Base-by-base conservation (phyloP, 2,329 filamentous ascomycete genomes). In the Aspergillus japonicus region DNA sequence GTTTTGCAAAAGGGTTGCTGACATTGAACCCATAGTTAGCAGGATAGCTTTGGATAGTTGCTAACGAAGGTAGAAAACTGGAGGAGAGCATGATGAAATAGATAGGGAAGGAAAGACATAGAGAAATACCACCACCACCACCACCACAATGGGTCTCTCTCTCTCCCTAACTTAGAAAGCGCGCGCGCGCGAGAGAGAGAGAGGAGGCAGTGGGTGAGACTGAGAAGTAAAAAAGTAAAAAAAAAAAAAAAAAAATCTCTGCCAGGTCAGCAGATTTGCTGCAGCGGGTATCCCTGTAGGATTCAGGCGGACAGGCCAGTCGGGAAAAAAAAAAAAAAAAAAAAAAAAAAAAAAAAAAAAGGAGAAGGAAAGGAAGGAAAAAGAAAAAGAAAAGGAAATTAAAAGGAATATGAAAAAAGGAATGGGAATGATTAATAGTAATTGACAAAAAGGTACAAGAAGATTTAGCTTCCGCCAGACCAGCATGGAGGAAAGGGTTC, bases 1-100 rank as follows among this genome's bases (percentile, higher is more conserved):
- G 60, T 62, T 77, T 57, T 72, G 77, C 61, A 71, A 70, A 59
- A 74, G 64, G 56, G 74, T 72, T 72, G 71, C 59, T 67, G 58
- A 61, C 54, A 48, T 60, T 54, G 54, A 59, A 50, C 62, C 54
- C 54, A 68, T 63, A 53, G 64, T 72, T 64, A 73, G 70, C 62
- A 64, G 21, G 16, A 5, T 44, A n/a, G 44, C 61, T 26, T 61
- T 54, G 54, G 54, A 64, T 65, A 63, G 53, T 10, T 21, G 19
- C 53, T 21, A 23, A 23, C 26, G 12, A 12, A 12, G 47, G 24
- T 21, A 33, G 7, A 19, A 2, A 39, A 26, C 24, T 39, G 12
- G 19, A 54, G 47, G 50, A 58, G 50, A 33, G 57, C 56, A 39
- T 24, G 54, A 51, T 61, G 19, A 53, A 57, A 65, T 52, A 64